Base-by-base conservation (phyloP, 768 basidiomycete species). In the Leccinellum albellum region DNA sequence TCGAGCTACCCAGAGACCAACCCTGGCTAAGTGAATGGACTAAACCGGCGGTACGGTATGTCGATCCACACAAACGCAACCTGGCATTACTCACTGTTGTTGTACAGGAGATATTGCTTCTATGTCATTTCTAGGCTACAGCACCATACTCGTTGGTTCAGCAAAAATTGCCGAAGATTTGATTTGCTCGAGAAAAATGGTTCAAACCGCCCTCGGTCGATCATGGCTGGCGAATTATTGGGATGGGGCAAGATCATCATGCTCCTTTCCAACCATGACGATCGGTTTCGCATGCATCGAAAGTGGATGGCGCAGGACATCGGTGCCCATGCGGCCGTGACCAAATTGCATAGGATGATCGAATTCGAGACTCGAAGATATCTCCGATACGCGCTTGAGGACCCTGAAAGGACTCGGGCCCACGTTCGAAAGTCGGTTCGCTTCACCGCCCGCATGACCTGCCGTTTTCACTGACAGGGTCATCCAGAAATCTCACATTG, bases 141-240 rank as follows among this genome's bases (percentile, higher is more conserved):
- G 76, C 6, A 67, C 80, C 42, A 68, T 81, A 20, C 55, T 81
- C 37, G 62, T 82, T 12, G 79, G 79, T 51, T 75, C 80, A 13
- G 71, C 74, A 4, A 63, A 70, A 40, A 75, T 74, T 6, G 72
- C 76, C 6, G 61, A 65, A 17, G 80, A 82, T 24, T 67, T 82
- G 80, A 82, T 24, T 67, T 82, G 6, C 71, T 82, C 3, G 79
- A 82, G 58, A 81, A 75, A 54, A 72, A 76, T 28, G 69, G 76
- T 17, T 57, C 60, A 28, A 77, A 74, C 33, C 64, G 61, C 8
- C 65, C 64, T 20, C 60, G 54, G n/a, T 65, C 64, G 1, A 45
- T 63, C 3, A 65, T 65, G 64, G 20, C 44, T 12, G 65, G 64
- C 0, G 63, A 66, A 35, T 55, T 66, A 1, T 58, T 59, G 4